Conservation (phyloP, 257 asterid genomes). For the Mentha longifolia region DNA sequence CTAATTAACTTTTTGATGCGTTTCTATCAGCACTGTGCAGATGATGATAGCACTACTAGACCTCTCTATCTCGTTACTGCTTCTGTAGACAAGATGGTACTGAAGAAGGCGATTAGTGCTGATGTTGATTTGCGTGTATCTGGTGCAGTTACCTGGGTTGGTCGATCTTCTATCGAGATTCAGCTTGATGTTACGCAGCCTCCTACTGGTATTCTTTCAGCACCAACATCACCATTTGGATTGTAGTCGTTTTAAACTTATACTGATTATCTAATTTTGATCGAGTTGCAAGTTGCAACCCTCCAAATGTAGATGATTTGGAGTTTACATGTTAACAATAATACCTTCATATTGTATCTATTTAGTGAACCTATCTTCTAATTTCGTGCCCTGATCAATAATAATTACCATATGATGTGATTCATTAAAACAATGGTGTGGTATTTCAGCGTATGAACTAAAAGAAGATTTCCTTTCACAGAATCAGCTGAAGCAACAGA, state of each 20-base stretch:
- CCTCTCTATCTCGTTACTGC: constrained; percentile 90
- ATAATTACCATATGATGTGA: no score
- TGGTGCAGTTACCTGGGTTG: constrained; percentile 97
- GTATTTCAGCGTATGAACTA: neutral
- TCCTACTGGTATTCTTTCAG: constrained; percentile 54
- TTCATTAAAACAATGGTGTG: no score
- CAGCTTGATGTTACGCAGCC: constrained; percentile 89
- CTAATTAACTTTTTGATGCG: constrained; percentile 11
- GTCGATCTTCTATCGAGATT: constrained; percentile 91
- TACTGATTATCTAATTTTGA: neutral
- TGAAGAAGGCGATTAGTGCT: constrained; percentile 83
- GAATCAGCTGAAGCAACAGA: constrained; percentile 54
- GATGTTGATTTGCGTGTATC: constrained; percentile 74
- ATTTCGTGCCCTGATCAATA: constrained; percentile 8
- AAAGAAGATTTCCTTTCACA: constrained; percentile 35
- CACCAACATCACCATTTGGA: neutral
- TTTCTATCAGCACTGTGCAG: constrained; percentile 79
- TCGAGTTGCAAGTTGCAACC: constrained; percentile 8
- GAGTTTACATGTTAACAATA: neutral
- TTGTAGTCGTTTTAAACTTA: neutral
- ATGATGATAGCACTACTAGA: constrained; percentile 81
- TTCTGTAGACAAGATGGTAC: constrained; percentile 92
- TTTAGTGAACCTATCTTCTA: neutral
- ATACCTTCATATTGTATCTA: constrained; percentile 7
- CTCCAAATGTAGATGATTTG: constrained; percentile 16